Evolutionary conservation across 768 basidiomycete genomes (phyloP), one percentile per base, ranked within the genome.

Genomic region (Gelatoporia subvermispora): DNA sequence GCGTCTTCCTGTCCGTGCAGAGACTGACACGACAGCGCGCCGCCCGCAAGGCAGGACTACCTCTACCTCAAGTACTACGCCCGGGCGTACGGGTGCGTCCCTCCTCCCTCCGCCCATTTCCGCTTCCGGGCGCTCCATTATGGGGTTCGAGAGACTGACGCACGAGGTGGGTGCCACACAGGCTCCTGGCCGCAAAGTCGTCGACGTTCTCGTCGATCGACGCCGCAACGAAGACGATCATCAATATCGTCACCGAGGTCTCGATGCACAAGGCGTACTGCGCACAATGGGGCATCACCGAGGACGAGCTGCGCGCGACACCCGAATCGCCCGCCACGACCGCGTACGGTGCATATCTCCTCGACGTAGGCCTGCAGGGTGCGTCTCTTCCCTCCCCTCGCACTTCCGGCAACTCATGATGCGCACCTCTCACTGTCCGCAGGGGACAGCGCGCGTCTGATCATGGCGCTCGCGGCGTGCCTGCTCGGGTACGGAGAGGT

Each of bases 401-500:
- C 42, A 17, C 10, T 4, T 21, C 21, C 46, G 46, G 16, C 21
- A 37, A 18, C 25, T 31, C 18, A 13, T 13, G 20, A 3, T 9
- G 15, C 25, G 17, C 35, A 35, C 9, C 31, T 4, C 11, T 21
- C 34, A 7, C 9, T 31, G 11, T 35, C 10, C 10, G 10, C 48
- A 79, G 89, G 90, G 0, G 90, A 93, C 59, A 64, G 77, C 3
- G 76, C 78, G 31, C 84, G 78, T 51, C 69, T 94, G 4, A 60
- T 85, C n/a, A 82, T 96, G 69, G 86, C 89, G 0, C 74, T 93
- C 1, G 81, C 87, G 9, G 84, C 89, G 8, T 97, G 94, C 62
- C 72, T 95, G 8, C 68, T 95, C 0, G 94, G 93, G 2, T 97
- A 96, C 61, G 93, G 93, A 10, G 89, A 95, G 62, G 90, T 93